Conservation (phyloP, 306 rosid species). For the Sophora flavescens region DNA sequence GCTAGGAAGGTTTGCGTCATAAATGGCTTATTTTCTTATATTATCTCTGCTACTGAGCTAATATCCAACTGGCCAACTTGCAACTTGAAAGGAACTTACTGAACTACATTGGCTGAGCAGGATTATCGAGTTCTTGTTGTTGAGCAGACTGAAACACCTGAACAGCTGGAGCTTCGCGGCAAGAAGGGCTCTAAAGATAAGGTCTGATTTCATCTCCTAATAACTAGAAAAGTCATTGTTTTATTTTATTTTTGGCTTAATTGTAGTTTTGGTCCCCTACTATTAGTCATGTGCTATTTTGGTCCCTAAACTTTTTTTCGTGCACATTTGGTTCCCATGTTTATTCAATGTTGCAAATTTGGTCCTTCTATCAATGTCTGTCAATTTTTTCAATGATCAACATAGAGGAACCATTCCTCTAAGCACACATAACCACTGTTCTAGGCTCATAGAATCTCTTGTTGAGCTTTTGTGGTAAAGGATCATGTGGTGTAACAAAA, state of each 20-base stretch:
- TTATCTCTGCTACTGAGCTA: slow-evolving; percentile 17
- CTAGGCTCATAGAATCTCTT: too few species aligned
- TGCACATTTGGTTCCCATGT: too few species aligned
- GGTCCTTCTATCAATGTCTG: too few species aligned
- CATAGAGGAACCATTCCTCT: too few species aligned
- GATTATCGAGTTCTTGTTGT: slow-evolving; percentile 94
- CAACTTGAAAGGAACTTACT: slow-evolving; percentile 48
- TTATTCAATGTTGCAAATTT: too few species aligned
- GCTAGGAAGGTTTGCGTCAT: slow-evolving; percentile 85
- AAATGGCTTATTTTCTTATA: slow-evolving; percentile 24
- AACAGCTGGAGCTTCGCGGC: slow-evolving; percentile 87
- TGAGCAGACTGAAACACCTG: slow-evolving; percentile 99
- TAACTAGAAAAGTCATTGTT: slow-evolving; percentile 27
- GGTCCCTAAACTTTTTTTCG: too few species aligned
- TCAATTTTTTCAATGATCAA: too few species aligned
- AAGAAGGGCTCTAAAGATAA: slow-evolving; percentile 92
- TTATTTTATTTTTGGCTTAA: slow-evolving; percentile 15
- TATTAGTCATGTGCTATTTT: too few species aligned
- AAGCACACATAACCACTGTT: too few species aligned
- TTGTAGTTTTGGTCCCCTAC: too few species aligned
- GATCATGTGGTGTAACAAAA: too few species aligned
- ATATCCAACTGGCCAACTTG: slow-evolving; percentile 36
- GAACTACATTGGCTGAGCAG: slow-evolving; percentile 55
- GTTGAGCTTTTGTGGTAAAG: too few species aligned
- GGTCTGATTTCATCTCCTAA: slow-evolving; percentile 52